Evolutionary conservation across 805 yeast genomes (phyloP).

Genomic region (Schwanniomyces sp.): DNA sequence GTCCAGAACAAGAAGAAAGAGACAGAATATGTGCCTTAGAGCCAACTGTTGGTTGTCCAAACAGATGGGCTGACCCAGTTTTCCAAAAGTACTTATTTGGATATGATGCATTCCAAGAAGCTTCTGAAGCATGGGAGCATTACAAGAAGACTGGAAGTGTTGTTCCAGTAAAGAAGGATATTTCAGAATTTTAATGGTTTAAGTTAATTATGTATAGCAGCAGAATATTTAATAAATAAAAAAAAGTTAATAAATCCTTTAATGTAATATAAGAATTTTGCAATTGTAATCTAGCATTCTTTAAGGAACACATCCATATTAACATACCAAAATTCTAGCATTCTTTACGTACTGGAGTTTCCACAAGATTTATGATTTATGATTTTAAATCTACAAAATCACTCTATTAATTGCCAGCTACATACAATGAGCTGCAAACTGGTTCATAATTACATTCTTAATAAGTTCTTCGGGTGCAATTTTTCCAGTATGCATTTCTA

Average conservation of each 20-base stretch:
- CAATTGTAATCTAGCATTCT: too few relatives aligned
- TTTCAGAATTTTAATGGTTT: background rate
- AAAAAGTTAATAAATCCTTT: background rate
- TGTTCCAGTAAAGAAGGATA: background rate
- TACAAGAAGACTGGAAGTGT: slow-evolving; percentile 3
- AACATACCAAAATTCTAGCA: too few relatives aligned
- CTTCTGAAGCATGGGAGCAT: slow-evolving; percentile 14
- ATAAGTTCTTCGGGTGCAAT: slow-evolving; percentile 13
- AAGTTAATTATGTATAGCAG: background rate
- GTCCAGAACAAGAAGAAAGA: slow-evolving; percentile 20
- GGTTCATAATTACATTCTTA: slow-evolving; percentile 5
- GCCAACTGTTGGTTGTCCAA: slow-evolving; percentile 18
- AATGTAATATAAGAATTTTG: too few relatives aligned
- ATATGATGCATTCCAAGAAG: slow-evolving; percentile 24
- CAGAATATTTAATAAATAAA: background rate
- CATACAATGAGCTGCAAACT: background rate
- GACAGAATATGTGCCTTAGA: slow-evolving; percentile 17
- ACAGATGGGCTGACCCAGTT: slow-evolving; percentile 24
- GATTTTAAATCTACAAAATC: too few relatives aligned
- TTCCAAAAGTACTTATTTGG: slow-evolving; percentile 25
- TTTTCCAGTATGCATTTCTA: slow-evolving; percentile 16
- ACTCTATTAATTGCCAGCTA: background rate
- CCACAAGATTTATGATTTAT: too few relatives aligned
- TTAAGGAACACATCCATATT: too few relatives aligned
- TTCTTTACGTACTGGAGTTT: too few relatives aligned